A percentile compares a stretch with the other conserved stretches of the same genome.
Evolutionary conservation across 768 basidiomycete species (phyloP).

Genomic region (Phlegmacium glaucopus): DNA sequence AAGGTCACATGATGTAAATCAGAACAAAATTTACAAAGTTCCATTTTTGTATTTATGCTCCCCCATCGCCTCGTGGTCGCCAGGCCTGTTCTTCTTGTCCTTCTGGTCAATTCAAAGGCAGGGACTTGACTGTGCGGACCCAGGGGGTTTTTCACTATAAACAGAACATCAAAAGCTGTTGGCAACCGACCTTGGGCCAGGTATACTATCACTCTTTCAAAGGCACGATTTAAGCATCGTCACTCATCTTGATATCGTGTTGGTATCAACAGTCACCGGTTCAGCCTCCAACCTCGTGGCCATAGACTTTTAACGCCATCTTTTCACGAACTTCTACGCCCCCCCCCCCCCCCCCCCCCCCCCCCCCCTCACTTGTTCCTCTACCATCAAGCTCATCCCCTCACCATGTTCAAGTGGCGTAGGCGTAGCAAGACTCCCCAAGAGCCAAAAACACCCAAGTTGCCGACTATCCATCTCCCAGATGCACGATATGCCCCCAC

Average conservation of each 20-base stretch:
- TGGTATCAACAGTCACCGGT: slow-evolving; percentile 22
- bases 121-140: slow-evolving; percentile 22
- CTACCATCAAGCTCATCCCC: slow-evolving; percentile 17
- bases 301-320: slow-evolving; percentile 22
- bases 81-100: slow-evolving; percentile 17
- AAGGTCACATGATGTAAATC: neutral
- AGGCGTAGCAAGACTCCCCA: slow-evolving; percentile 17
- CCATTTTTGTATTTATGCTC: neutral
- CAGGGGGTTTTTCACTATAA: slow-evolving; percentile 27
- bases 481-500: slow-evolving; percentile 22
- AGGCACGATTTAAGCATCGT: slow-evolving; percentile 5
- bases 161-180: slow-evolving; percentile 24
- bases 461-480: slow-evolving; percentile 26
- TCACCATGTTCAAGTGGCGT: slow-evolving; percentile 34
- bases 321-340: slow-evolving; percentile 14
- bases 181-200: slow-evolving; percentile 19
- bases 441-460: slow-evolving; percentile 32
- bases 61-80: slow-evolving; percentile 32
- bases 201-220: slow-evolving; percentile 16
- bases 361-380: slow-evolving; percentile 9
- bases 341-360: no score
- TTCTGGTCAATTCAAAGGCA: slow-evolving; percentile 27
- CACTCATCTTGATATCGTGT: slow-evolving; percentile 20
- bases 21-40: neutral
- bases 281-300: slow-evolving; percentile 34